Conservation (phyloP, 441 rosid species). For the Manihot esculenta region DNA sequence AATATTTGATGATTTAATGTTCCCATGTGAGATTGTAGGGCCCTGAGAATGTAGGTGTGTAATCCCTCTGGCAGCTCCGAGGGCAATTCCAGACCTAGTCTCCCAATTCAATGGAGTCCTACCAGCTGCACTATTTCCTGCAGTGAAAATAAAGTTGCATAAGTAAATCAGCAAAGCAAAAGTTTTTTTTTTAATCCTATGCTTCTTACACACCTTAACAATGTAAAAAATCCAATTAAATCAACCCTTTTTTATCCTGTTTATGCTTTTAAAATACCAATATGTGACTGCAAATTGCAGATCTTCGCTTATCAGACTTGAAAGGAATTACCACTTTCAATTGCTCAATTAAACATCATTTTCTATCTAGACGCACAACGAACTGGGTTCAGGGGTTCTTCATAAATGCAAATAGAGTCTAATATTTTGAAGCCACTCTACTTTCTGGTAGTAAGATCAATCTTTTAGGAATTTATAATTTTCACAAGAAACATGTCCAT, state of each 20-base stretch:
- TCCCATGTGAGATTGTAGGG: conserved; percentile 68
- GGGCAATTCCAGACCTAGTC: conserved; percentile 61
- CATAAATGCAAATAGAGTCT: background rate
- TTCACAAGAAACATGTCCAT: background rate
- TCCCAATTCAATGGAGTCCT: conserved; percentile 88
- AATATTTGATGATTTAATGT: conserved; percentile 79
- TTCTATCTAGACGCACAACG: background rate
- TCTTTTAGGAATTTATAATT: too few relatives aligned
- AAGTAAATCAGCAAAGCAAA: conserved; percentile 2
- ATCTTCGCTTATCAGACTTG: background rate
- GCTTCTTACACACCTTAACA: background rate
- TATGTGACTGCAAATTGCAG: background rate
- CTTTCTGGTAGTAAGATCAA: too few relatives aligned
- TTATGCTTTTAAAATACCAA: too few relatives aligned
- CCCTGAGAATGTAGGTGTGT: conserved; percentile 77
- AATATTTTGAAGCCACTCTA: too few relatives aligned
- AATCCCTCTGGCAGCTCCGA: conserved; percentile 81
- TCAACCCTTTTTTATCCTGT: too few relatives aligned
- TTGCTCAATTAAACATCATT: background rate
- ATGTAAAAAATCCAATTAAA: background rate
- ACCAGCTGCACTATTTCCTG: conserved; percentile 92
- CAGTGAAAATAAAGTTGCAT: conserved; percentile 1
- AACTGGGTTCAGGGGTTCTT: background rate
- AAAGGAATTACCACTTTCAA: background rate
- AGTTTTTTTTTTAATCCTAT: background rate